Conservation (phyloP, 1,139 yeast species). For the Ogataea hybrid region DNA sequence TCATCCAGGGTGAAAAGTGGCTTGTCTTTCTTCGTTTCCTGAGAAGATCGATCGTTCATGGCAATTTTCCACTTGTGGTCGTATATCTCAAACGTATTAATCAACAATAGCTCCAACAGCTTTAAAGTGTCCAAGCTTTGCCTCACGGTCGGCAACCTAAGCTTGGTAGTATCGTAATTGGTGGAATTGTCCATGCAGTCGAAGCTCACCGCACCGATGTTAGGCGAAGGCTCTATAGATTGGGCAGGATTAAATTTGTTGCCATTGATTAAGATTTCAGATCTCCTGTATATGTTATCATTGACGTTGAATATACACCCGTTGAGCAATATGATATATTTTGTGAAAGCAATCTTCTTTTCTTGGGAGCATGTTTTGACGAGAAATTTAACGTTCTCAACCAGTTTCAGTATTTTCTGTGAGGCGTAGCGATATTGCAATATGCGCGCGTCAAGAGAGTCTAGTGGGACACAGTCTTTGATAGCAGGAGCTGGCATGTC, state of each 20-base stretch:
- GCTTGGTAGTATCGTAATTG: constrained; percentile 34
- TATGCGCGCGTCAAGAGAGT: constrained; percentile 32
- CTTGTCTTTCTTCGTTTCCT: constrained; percentile 27
- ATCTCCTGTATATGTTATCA: constrained; percentile 44
- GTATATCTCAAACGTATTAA: constrained; percentile 47
- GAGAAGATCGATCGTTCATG: constrained; percentile 36
- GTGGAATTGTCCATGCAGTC: constrained; percentile 34
- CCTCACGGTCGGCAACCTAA: constrained; percentile 25
- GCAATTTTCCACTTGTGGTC: constrained; percentile 46
- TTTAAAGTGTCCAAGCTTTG: constrained; percentile 38
- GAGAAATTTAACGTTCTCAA: constrained; percentile 25
- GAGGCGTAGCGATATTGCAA: constrained; percentile 34
- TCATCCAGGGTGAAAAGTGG: constrained; percentile 30
- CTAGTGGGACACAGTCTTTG: constrained; percentile 25
- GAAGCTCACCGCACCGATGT: constrained; percentile 31
- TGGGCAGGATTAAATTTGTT: constrained; percentile 41
- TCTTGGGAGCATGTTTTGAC: constrained; percentile 19
- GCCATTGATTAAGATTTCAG: constrained; percentile 44
- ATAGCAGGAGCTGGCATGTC: constrained; percentile 1
- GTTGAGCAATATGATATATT: constrained; percentile 34
- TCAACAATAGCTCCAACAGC: constrained; percentile 38
- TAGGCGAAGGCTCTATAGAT: constrained; percentile 30
- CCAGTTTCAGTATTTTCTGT: constrained; percentile 29
- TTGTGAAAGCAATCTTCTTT: constrained; percentile 28
- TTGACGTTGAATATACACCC: constrained; percentile 50